Evolutionary conservation across 768 basidiomycete genomes (phyloP).

Genomic region (Daedaleopsis sinensis): DNA sequence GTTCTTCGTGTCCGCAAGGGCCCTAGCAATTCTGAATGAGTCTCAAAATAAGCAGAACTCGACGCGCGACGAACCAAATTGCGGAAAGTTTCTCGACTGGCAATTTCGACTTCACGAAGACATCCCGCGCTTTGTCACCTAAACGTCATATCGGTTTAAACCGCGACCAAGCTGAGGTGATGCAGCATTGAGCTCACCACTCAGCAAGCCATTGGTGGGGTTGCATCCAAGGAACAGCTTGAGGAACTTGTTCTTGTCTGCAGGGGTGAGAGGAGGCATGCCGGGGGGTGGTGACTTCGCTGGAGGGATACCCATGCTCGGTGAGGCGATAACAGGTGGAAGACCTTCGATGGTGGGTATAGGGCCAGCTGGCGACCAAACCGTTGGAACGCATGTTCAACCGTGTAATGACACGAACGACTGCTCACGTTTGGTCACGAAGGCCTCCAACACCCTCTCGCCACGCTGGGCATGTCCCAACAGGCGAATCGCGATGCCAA

Average conservation of each 20-base stretch:
- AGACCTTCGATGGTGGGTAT: conserved; percentile 80
- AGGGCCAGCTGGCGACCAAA: conserved; percentile 69
- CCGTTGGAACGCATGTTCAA: conserved; percentile 10
- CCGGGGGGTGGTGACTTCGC: conserved; percentile 66
- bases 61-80: conserved; percentile 71
- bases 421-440: conserved; percentile 71
- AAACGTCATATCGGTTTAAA: not conserved
- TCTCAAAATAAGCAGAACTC: not conserved
- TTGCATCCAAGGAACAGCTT: conserved; percentile 74
- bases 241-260: conserved; percentile 85
- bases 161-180: not conserved
- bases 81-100: conserved; percentile 85
- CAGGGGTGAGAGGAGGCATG: conserved; percentile 70
- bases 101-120: conserved; percentile 91
- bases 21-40: conserved; percentile 51
- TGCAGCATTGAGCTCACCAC: conserved; percentile 48
- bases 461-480: conserved; percentile 94
- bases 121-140: conserved; percentile 88
- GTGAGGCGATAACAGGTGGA: conserved; percentile 51
- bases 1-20: conserved; percentile 91
- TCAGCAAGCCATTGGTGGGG: conserved; percentile 76
- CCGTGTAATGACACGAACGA: not conserved
- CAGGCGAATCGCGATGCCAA: conserved; percentile 85
- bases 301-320: conserved; percentile 48
- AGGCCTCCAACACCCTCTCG: conserved; percentile 62